phyloP scores from a whole-genome alignment of 148 eudicot genomes.

The Limonium bicolor region DNA sequence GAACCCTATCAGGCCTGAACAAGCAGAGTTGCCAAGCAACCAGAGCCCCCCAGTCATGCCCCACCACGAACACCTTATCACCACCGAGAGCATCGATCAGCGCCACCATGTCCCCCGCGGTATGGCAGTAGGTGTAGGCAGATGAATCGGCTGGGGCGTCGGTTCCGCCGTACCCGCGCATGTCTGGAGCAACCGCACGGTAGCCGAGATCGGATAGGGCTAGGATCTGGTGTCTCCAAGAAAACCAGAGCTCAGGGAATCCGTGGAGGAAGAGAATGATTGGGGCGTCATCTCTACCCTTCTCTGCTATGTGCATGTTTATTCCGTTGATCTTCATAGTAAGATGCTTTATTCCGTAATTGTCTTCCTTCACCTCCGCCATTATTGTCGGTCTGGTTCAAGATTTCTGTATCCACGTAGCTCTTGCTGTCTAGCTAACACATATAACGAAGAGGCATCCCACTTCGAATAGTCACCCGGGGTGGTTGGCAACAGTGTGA shows the following conservation, averaged over 20 bases:
- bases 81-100: not conserved
- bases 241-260: slow-evolving; percentile 57
- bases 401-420: too few relatives aligned
- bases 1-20: slow-evolving; percentile 19
- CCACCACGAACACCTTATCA: slow-evolving; percentile 34
- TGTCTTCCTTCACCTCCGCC: too few relatives aligned
- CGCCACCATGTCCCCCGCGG: not conserved
- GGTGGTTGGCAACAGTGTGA: too few relatives aligned
- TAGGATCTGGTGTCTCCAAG: slow-evolving; percentile 55
- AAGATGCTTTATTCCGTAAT: not conserved
- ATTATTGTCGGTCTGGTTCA: too few relatives aligned
- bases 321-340: slow-evolving; percentile 3
- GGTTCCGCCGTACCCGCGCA: slow-evolving; percentile 1
- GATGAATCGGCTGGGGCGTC: not conserved
- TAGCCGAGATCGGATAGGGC: slow-evolving; percentile 34
- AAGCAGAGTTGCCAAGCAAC: slow-evolving; percentile 18
- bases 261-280: slow-evolving; percentile 45
- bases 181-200: slow-evolving; percentile 9
- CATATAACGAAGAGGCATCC: too few relatives aligned
- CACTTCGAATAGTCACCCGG: too few relatives aligned
- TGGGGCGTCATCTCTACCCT: slow-evolving; percentile 34
- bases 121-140: slow-evolving; percentile 1
- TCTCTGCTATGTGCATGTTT: slow-evolving; percentile 8
- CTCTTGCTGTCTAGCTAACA: too few relatives aligned
- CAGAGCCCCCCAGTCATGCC: slow-evolving; percentile 28